phyloP scores from a whole-genome alignment of 768 basidiomycete genomes.

The Nidularia sp. region DNA sequence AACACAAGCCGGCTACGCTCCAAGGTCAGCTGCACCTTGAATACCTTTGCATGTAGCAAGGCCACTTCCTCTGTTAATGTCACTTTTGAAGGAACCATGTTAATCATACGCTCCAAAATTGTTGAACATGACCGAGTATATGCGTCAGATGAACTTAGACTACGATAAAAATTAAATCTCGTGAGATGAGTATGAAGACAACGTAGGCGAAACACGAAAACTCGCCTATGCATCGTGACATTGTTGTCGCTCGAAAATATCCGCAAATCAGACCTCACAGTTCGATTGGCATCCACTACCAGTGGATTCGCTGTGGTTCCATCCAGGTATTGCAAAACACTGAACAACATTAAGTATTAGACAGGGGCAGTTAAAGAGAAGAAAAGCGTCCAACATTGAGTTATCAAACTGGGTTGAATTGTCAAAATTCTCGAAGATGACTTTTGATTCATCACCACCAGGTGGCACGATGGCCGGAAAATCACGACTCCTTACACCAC shows the following conservation, averaged over 20 bases:
- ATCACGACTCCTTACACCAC: constrained; percentile 31
- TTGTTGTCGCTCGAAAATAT: constrained; percentile 35
- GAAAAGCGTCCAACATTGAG: constrained; percentile 17
- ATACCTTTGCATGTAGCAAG: constrained; percentile 17
- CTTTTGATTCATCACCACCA: constrained; percentile 8
- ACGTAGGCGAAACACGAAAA: neutral
- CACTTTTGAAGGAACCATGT: constrained; percentile 35
- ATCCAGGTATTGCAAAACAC: constrained; percentile 32
- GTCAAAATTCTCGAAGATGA: constrained; percentile 21
- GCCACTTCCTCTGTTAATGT: constrained; percentile 26
- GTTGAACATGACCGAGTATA: constrained; percentile 25
- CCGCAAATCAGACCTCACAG: constrained; percentile 30
- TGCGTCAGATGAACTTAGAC: constrained; percentile 14
- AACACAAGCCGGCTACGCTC: constrained; percentile 21
- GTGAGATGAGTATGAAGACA: neutral
- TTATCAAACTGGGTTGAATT: constrained; percentile 26
- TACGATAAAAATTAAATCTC: neutral
- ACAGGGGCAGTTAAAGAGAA: neutral
- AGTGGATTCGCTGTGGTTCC: constrained; percentile 34
- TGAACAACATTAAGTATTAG: constrained; percentile 6
- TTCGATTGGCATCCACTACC: constrained; percentile 24
- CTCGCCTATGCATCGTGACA: constrained; percentile 30
- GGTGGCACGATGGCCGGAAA: constrained; percentile 30
- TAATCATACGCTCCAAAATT: constrained; percentile 34
- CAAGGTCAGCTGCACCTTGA: constrained; percentile 22